Evolutionary conservation across 2,329 filamentous ascomycete species (phyloP).

Genomic region (Malbranchea zuffiana): DNA sequence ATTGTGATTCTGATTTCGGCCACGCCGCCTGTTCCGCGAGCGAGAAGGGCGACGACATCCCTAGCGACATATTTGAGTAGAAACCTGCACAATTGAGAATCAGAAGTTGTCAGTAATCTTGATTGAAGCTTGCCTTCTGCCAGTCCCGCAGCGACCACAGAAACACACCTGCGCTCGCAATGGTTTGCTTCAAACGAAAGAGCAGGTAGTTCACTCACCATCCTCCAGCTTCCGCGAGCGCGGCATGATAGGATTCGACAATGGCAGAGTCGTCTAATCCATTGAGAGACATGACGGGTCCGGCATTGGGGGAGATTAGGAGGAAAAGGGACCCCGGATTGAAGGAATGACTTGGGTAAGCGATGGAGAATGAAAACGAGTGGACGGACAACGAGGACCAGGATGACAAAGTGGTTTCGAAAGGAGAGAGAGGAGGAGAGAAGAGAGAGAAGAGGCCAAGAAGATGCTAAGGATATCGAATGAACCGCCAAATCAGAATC

Average conservation of each 20-base stretch:
- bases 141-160: constrained; percentile 3
- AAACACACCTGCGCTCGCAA: constrained; percentile 1
- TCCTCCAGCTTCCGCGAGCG: constrained; percentile 74
- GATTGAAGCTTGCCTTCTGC: too few relatives aligned
- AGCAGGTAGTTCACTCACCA: constrained; percentile 67
- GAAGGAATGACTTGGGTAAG: constrained; percentile 4
- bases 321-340: constrained; percentile 3
- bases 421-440: constrained; percentile 6
- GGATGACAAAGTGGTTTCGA: too few relatives aligned
- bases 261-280: constrained; percentile 74
- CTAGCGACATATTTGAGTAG: constrained; percentile 81
- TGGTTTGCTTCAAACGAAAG: constrained; percentile 2
- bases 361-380: too few relatives aligned
- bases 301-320: constrained; percentile 15
- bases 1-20: constrained; percentile 71
- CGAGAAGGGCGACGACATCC: constrained; percentile 74
- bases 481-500: constrained; percentile 12
- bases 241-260: constrained; percentile 72
- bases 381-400: too few relatives aligned
- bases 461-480: constrained; percentile 13
- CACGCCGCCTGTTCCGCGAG: constrained; percentile 68
- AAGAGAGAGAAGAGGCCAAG: constrained; percentile 5
- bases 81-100: constrained; percentile 53
- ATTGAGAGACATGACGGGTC: constrained; percentile 73
- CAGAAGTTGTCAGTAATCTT: not conserved